Evolutionary conservation across 2,329 filamentous ascomycete species (phyloP).

Genomic region (Fusarium agapanthi): DNA sequence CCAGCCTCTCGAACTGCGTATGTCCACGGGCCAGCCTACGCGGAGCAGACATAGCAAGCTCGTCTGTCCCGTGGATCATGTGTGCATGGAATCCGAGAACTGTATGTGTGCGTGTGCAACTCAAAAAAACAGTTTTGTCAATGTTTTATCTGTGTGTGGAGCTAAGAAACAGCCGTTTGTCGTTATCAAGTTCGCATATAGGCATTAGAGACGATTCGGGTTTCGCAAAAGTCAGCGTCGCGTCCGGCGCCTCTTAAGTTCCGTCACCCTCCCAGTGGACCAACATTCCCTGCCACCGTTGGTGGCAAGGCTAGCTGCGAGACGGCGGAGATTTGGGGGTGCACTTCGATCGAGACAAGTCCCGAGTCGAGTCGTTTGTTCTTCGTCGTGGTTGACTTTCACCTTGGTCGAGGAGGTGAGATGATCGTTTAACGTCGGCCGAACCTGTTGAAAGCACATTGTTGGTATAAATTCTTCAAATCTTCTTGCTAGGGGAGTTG

Average conservation of each 20-base stretch:
- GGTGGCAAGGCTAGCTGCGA: slow-evolving; percentile 44
- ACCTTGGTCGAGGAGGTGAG: slow-evolving; percentile 39
- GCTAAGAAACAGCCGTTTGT: slow-evolving; percentile 55
- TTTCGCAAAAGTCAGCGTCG: slow-evolving; percentile 44
- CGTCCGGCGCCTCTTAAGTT: slow-evolving; percentile 40
- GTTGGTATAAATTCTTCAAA: slow-evolving; percentile 65
- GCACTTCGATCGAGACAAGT: slow-evolving; percentile 36
- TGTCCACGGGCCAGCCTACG: slow-evolving; percentile 39
- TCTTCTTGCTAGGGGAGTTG: slow-evolving; percentile 37
- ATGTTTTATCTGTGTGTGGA: slow-evolving; percentile 53
- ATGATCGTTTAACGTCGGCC: slow-evolving; percentile 80
- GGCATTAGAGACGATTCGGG: slow-evolving; percentile 50
- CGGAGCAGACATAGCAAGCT: slow-evolving; percentile 24
- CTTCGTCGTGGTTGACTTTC: slow-evolving; percentile 37
- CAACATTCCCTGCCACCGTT: slow-evolving; percentile 43
- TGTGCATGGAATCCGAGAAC: slow-evolving; percentile 35
- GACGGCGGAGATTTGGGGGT: slow-evolving; percentile 40
- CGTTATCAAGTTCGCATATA: slow-evolving; percentile 52
- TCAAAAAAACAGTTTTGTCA: slow-evolving; percentile 45
- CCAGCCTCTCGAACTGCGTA: slow-evolving; percentile 28
- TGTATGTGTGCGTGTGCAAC: slow-evolving; percentile 29
- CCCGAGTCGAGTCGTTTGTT: slow-evolving; percentile 38
- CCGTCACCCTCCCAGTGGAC: slow-evolving; percentile 42
- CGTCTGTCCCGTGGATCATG: slow-evolving; percentile 34
- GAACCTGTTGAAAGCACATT: slow-evolving; percentile 83